Base-by-base conservation (phyloP, 257 asterid genomes). In the Salvia miltiorrhiza region DNA sequence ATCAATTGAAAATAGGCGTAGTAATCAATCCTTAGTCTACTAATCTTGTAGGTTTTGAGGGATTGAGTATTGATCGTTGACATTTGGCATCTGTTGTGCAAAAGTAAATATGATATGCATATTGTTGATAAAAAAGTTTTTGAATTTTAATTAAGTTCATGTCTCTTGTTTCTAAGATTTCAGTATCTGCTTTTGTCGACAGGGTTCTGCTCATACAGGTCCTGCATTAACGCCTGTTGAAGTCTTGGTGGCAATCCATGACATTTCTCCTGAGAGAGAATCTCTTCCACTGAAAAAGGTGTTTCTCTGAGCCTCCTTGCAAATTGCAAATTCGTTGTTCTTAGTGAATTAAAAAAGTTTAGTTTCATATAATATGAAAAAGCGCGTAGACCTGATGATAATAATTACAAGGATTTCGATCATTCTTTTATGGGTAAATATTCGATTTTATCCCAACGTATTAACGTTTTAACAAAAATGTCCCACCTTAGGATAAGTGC, bases 161-260 rank as follows among this genome's bases (percentile, higher is more conserved):
- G 33, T 70, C 64, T 71, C 67, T 32, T 71, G 30, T 63, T 44
- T 67, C 57, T 67, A 28, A 52, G 50, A 37, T 70, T 63, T 47
- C 64, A 45, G 14, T 61, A 32, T 65, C 70, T 55, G 59, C 49
- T 65, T 76, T 71, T 68, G 61, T 72, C 77, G 74, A 54, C 80
- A 94, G 99, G 99, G 99, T 73, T 79, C 99, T 37, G 97, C 99
- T 70, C 96, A 89, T 70, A 63, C 95, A 12, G 99, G 97, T 79
- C 99, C 99, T 69, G 97, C 99, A 72, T 80, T 94, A 79, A 91
- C 96, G 21, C 99, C 99, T 40, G 95, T 81, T 14, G 99, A 94
- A 83, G 99, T 94, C 39, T 80, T 94, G 92, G 99, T 91, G 59
- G 97, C 97, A 65, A 89, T 94, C 73, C 99, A 94, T 83, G 99